phyloP scores from a whole-genome alignment of 352 stramenopile genomes.

The Globisporangium uncinulatum region DNA sequence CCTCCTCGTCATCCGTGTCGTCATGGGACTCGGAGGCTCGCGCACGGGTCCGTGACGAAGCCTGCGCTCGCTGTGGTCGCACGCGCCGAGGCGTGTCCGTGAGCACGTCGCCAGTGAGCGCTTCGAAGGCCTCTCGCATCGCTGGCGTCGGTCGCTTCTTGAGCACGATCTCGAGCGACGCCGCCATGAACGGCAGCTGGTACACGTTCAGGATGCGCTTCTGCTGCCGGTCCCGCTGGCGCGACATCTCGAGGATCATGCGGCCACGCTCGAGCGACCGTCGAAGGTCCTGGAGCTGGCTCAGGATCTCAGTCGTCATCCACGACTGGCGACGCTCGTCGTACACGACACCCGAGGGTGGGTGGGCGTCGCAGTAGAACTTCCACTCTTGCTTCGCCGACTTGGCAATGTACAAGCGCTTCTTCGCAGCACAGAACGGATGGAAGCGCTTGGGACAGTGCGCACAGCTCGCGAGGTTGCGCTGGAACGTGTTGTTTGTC shows the following conservation, averaged over 20 bases:
- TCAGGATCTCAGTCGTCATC: constrained; percentile 72
- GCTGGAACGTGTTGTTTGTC: constrained; percentile 15
- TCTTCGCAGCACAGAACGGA: constrained; percentile 62
- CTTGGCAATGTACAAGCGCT: constrained; percentile 54
- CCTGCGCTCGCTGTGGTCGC: constrained; percentile 10
- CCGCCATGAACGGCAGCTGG: constrained; percentile 54
- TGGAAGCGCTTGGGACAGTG: constrained; percentile 67
- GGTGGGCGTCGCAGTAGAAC: constrained; percentile 71
- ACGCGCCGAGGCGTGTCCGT: constrained; percentile 38
- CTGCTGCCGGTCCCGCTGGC: constrained; percentile 80
- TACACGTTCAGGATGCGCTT: constrained; percentile 68
- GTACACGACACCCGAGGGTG: constrained; percentile 59
- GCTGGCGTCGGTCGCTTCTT: constrained; percentile 60
- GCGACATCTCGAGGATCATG: constrained; percentile 83
- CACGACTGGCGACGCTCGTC: constrained; percentile 68
- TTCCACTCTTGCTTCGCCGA: constrained; percentile 63
- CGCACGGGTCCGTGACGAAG: constrained; percentile 1
- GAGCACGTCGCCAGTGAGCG: constrained; percentile 51
- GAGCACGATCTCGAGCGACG: constrained; percentile 65
- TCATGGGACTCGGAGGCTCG: neutral
- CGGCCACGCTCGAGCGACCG: constrained; percentile 72
- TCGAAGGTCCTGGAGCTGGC: constrained; percentile 68
- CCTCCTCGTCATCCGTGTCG: constrained; percentile 7
- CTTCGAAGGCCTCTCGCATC: constrained; percentile 69
- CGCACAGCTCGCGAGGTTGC: constrained; percentile 44